Percentiles rank a stretch among this genome's conserved stretches.
Conservation (phyloP, 2,329 filamentous ascomycete genomes). For the Stachybotrys chlorohalonatus region DNA sequence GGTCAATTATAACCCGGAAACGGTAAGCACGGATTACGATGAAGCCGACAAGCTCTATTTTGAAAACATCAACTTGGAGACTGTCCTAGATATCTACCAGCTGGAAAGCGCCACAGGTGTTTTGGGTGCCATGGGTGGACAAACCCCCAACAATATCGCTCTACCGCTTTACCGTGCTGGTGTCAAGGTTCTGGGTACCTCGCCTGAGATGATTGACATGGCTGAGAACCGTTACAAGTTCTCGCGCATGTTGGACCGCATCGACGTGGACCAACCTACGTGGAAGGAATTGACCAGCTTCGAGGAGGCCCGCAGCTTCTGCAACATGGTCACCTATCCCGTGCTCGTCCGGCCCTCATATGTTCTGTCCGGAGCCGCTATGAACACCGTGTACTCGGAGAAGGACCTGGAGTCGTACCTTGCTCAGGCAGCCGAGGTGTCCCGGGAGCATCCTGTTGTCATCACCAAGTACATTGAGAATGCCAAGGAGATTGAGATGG, state of each 20-base stretch:
- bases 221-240: constrained; percentile 99
- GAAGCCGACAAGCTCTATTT: constrained; percentile 94
- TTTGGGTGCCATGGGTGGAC: constrained; percentile 91
- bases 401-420: constrained; percentile 85
- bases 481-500: constrained; percentile 99
- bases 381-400: constrained; percentile 98
- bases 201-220: constrained; percentile 96
- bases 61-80: constrained; percentile 88
- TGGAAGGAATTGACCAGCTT: constrained; percentile 98
- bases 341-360: constrained; percentile 95
- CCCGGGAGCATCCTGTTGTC: constrained; percentile 89
- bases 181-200: constrained; percentile 89
- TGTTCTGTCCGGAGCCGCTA: constrained; percentile 91
- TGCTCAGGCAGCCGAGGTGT: constrained; percentile 85
- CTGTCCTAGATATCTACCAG: constrained; percentile 86
- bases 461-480: constrained; percentile 99
- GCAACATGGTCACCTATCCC: constrained; percentile 80
- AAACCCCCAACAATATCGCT: constrained; percentile 96
- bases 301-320: constrained; percentile 81
- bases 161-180: constrained; percentile 80
- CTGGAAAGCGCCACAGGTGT: constrained; percentile 77
- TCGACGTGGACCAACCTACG: constrained; percentile 88
- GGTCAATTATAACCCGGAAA: constrained; percentile 92
- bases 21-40: constrained; percentile 83
- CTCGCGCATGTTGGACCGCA: constrained; percentile 92